These are phyloP conservation scores for Leptoxyphium fumago DNA, from an alignment of 2,329 filamentous ascomycete species.

Conservation along the genomic window DNA sequence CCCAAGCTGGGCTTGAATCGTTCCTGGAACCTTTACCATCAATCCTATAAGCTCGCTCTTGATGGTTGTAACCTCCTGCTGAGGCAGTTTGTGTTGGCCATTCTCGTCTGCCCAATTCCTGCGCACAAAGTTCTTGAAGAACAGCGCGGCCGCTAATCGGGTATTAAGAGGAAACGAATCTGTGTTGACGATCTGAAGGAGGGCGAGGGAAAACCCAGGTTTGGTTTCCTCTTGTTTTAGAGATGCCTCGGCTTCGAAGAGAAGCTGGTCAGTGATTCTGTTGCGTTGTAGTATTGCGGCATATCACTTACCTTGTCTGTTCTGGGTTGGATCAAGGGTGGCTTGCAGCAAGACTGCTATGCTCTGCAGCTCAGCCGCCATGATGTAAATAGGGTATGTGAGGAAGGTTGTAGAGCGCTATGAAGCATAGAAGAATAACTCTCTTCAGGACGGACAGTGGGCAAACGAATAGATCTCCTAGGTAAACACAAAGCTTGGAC, in stretches of 20 bases:
- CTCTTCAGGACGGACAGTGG: no score
- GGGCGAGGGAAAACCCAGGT: conserved; percentile 68
- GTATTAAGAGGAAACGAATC: conserved; percentile 59
- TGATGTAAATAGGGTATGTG: conserved; percentile 17
- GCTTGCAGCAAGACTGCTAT: conserved; percentile 78
- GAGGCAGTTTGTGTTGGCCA: conserved; percentile 76
- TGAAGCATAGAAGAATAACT: no score
- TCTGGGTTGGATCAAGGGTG: conserved; percentile 74
- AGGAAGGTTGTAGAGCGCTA: no score
- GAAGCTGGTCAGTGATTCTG: background rate
- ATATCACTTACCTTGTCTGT: conserved; percentile 62
- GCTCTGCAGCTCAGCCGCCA: conserved; percentile 42
- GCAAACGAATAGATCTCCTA: no score
- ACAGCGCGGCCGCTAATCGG: conserved; percentile 73
- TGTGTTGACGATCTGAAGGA: conserved; percentile 81
- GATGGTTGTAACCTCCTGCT: conserved; percentile 73
- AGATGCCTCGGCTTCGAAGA: conserved; percentile 55
- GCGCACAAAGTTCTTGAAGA: conserved; percentile 98
- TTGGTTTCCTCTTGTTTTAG: conserved; percentile 75
- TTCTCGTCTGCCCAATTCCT: conserved; percentile 92
- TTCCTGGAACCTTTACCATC: conserved; percentile 82
- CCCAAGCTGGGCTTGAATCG: conserved; percentile 83
- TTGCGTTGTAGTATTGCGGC: background rate
- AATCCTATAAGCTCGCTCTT: conserved; percentile 90
- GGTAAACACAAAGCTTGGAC: conserved; percentile 4